A percentile compares a stretch with the other conserved stretches of the same genome.
Conservation (phyloP, 306 rosid species). For the Dalbergia cultrata region DNA sequence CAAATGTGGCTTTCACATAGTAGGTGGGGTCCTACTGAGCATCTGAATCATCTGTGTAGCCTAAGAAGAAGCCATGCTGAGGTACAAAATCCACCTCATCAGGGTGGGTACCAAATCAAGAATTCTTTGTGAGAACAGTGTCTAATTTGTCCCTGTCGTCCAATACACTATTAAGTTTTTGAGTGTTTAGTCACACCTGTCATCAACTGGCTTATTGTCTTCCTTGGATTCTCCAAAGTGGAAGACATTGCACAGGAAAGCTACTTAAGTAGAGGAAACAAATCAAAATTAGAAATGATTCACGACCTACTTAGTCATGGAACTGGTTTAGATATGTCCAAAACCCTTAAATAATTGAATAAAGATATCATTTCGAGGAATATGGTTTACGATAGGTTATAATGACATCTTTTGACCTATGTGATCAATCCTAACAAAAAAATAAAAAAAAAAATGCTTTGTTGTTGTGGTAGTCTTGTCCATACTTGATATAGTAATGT, state of each 20-base stretch:
- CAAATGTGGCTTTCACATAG: constrained; percentile 54
- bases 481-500: no score
- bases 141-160: constrained; percentile 35
- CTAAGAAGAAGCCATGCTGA: constrained; percentile 3
- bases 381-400: no score
- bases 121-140: not conserved
- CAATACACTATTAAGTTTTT: not conserved
- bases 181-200: not conserved
- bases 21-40: constrained; percentile 36
- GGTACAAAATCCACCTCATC: constrained; percentile 27
- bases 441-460: no score
- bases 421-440: no score
- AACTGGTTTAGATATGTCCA: not conserved
- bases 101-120: not conserved
- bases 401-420: no score
- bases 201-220: not conserved
- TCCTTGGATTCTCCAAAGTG: constrained; percentile 9
- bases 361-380: not conserved
- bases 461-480: no score
- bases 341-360: not conserved
- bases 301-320: not conserved
- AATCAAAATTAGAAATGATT: not conserved
- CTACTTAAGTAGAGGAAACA: not conserved
- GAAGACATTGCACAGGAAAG: constrained; percentile 29
- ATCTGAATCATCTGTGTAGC: constrained; percentile 48